A percentile compares a stretch with the other conserved stretches of the same genome.
These are phyloP conservation scores for Solanum phureja DNA, from an alignment of 257 asterid genomes.

Conservation along the genomic window DNA sequence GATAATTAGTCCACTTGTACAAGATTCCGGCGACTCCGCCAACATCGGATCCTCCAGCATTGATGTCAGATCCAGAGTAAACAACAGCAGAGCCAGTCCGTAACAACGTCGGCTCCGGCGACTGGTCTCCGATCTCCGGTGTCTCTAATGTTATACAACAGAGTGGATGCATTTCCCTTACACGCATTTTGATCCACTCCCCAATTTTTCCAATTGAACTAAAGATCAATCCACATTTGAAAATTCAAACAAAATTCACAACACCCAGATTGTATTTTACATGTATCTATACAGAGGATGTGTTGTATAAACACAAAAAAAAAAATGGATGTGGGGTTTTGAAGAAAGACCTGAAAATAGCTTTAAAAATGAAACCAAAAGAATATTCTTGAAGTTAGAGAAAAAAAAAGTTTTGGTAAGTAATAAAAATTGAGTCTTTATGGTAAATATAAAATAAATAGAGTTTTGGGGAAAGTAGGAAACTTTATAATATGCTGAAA, in stretches of 20 bases:
- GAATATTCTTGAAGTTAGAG: background rate
- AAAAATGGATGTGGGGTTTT: background rate
- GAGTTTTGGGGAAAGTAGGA: background rate
- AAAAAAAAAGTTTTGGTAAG: background rate
- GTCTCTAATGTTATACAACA: conserved; percentile 83
- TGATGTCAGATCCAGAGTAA: conserved; percentile 51
- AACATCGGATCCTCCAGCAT: conserved; percentile 55
- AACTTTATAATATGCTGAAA: background rate
- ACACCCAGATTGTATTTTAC: conserved; percentile 7
- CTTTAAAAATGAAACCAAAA: conserved; percentile 29
- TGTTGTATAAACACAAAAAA: background rate
- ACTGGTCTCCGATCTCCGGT: conserved; percentile 42
- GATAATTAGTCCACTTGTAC: conserved; percentile 88
- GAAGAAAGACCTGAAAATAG: conserved; percentile 9
- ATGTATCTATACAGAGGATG: background rate
- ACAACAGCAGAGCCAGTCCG: conserved; percentile 66
- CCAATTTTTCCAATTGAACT: background rate
- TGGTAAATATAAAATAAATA: background rate
- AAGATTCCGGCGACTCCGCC: conserved; percentile 71
- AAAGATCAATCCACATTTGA: background rate
- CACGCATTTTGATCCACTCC: conserved; percentile 44
- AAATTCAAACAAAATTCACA: background rate
- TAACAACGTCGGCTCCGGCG: conserved; percentile 62
- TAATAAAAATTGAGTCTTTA: conserved; percentile 6
- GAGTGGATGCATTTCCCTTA: conserved; percentile 86